Evolutionary conservation across 148 eudicot species (phyloP).

Genomic region (Camellia granthamiana): DNA sequence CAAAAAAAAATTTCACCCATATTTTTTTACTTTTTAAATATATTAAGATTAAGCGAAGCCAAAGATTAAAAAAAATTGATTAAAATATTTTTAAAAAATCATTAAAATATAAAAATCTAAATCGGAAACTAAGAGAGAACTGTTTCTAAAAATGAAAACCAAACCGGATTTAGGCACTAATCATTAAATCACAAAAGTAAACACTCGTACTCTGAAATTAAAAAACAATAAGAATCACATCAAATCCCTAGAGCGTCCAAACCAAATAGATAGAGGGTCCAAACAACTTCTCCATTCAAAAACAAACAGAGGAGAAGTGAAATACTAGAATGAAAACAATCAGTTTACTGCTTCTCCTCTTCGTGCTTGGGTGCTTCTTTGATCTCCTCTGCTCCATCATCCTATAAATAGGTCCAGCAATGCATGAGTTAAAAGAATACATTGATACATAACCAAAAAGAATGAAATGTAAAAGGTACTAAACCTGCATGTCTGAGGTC

Average conservation of each 20-base stretch:
- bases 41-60: too few relatives aligned
- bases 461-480: not conserved
- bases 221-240: not conserved
- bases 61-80: too few relatives aligned
- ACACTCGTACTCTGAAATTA: too few relatives aligned
- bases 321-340: not conserved
- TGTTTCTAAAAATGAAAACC: too few relatives aligned
- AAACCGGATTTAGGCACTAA: too few relatives aligned
- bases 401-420: not conserved
- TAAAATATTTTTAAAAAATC: too few relatives aligned
- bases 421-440: not conserved
- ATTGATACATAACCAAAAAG: not conserved
- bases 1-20: too few relatives aligned
- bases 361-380: slow-evolving; percentile 14
- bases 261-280: not conserved
- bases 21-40: too few relatives aligned
- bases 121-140: too few relatives aligned
- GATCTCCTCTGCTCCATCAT: slow-evolving; percentile 16
- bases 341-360: slow-evolving; percentile 8
- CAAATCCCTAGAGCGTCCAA: not conserved
- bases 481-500: slow-evolving; percentile 15
- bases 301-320: not conserved
- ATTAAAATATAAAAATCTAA: too few relatives aligned
- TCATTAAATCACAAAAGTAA: too few relatives aligned
- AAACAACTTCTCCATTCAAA: not conserved